Evolutionary conservation across 257 asterid genomes (phyloP).

Genomic region (Apocynum venetum): DNA sequence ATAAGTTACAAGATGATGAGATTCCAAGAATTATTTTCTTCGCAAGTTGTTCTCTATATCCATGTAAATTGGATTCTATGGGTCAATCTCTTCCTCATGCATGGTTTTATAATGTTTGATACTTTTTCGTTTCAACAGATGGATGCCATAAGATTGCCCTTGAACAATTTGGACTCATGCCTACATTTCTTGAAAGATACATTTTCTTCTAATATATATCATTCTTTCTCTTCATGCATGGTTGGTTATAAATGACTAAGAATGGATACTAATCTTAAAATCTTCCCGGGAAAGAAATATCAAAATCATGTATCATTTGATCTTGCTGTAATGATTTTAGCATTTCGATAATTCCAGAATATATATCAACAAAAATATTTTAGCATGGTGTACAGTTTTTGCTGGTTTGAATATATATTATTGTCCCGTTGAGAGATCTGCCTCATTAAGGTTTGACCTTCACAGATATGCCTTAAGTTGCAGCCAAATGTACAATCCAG

Average conservation of each 20-base stretch:
- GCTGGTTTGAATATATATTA: slow-evolving; percentile 3
- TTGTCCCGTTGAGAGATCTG: background rate
- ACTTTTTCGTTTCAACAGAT: background rate
- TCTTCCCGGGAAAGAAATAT: too few species aligned
- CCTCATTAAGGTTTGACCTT: background rate
- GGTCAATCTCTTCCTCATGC: background rate
- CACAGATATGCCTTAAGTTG: background rate
- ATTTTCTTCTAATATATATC: slow-evolving; percentile 9
- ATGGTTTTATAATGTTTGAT: background rate
- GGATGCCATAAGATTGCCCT: background rate
- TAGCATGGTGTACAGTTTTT: background rate
- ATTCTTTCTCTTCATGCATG: background rate
- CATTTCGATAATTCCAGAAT: background rate
- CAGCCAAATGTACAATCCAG: slow-evolving; percentile 7
- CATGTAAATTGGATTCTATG: too few species aligned
- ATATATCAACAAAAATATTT: background rate
- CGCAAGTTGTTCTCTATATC: background rate
- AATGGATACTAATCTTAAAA: background rate
- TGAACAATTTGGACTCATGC: background rate
- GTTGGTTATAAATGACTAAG: background rate
- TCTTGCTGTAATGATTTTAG: background rate
- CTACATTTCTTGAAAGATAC: background rate
- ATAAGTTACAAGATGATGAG: background rate
- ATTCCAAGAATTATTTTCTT: background rate
- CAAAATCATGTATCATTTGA: background rate